Evolutionary conservation across 1,284 basidiomycete species (phyloP).

Genomic region (Afroboletus lepidellus): DNA sequence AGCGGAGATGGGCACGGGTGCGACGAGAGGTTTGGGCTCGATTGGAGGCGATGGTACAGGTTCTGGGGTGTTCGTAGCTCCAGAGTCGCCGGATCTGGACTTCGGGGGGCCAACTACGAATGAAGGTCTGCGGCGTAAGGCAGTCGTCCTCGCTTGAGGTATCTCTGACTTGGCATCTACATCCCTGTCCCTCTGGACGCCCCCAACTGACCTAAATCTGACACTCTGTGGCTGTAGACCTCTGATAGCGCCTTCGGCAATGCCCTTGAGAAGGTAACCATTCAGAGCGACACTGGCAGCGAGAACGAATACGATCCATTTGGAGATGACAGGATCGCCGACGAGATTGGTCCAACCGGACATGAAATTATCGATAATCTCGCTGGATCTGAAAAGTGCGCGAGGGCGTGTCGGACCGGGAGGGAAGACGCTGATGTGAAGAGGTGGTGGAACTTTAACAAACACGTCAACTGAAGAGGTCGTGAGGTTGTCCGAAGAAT

Average conservation of each 20-base stretch:
- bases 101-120: conserved; percentile 28
- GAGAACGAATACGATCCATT: conserved; percentile 93
- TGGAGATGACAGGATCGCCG: conserved; percentile 91
- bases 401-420: conserved; percentile 28
- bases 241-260: conserved; percentile 48
- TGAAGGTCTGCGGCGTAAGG: conserved; percentile 22
- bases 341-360: conserved; percentile 93
- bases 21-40: conserved; percentile 22
- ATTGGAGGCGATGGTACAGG: conserved; percentile 11
- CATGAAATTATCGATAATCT: conserved; percentile 83
- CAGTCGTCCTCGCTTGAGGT: conserved; percentile 13
- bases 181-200: conserved; percentile 30
- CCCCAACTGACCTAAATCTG: conserved; percentile 44
- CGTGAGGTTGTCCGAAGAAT: conserved; percentile 28
- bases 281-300: conserved; percentile 90
- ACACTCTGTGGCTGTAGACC: conserved; percentile 42
- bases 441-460: conserved; percentile 70
- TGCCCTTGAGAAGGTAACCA: conserved; percentile 88
- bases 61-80: conserved; percentile 20
- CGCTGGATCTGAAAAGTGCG: conserved; percentile 27
- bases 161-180: conserved; percentile 23
- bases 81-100: conserved; percentile 11
- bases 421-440: conserved; percentile 55
- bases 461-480: conserved; percentile 47
- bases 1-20: conserved; percentile 27